Conservation (phyloP, 176 grass and related monocot species). For the Leersia perrieri region DNA sequence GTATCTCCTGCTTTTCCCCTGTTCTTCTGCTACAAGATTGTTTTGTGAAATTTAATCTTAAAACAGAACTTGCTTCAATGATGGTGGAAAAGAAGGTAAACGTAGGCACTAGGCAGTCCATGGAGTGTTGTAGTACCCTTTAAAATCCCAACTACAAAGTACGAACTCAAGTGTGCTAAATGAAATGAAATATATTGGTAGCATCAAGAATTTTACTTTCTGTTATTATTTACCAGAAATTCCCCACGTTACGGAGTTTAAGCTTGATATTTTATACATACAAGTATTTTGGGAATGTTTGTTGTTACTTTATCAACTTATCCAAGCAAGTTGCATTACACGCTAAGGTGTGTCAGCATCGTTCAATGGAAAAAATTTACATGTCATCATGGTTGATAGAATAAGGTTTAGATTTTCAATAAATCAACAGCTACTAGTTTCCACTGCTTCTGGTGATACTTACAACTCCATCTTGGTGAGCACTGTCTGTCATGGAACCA, state of each 20-base stretch:
- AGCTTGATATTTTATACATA: background rate
- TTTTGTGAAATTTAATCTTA: background rate
- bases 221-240: background rate
- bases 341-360: background rate
- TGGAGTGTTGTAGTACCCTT: background rate
- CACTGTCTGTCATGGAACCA: background rate
- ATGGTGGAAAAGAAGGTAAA: background rate
- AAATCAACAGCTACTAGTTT: conserved; percentile 20
- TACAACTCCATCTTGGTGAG: conserved; percentile 24
- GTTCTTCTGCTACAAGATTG: background rate
- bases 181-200: background rate
- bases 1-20: background rate
- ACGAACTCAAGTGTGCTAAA: background rate
- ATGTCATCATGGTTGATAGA: background rate
- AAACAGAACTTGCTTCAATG: background rate
- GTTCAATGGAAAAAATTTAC: background rate
- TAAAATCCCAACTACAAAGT: background rate
- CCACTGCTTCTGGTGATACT: conserved; percentile 36
- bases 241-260: background rate
- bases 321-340: background rate
- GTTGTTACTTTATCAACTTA: background rate
- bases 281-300: background rate
- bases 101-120: background rate
- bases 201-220: background rate
- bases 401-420: background rate